phyloP scores from a whole-genome alignment of 345 rosid genomes.

The Eucalyptus decipiens region DNA sequence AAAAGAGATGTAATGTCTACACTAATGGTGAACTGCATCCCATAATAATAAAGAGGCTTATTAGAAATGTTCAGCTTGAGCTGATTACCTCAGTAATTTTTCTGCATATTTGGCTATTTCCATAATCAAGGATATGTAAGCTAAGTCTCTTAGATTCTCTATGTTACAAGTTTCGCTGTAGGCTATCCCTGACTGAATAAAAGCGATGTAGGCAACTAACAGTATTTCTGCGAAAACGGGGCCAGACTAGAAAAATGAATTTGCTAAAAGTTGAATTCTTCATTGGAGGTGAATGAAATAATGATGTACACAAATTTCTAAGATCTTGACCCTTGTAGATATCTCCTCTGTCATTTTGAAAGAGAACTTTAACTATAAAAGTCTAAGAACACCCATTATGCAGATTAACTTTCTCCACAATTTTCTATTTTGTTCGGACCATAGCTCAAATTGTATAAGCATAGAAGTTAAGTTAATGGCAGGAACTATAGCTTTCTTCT shows the following conservation, averaged over 20 bases:
- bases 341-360: neutral
- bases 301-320: neutral
- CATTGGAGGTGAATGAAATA: neutral
- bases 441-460: neutral
- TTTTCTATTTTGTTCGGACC: neutral
- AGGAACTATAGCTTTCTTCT: neutral
- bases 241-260: neutral
- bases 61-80: neutral
- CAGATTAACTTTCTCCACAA: neutral
- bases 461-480: neutral
- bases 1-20: neutral
- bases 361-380: neutral
- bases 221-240: neutral
- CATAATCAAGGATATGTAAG: neutral
- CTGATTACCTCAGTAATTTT: neutral
- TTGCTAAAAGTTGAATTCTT: neutral
- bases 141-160: neutral
- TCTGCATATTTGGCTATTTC: neutral
- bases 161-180: neutral
- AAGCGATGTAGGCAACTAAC: neutral
- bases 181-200: neutral
- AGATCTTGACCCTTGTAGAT: neutral
- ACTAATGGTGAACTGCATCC: neutral
- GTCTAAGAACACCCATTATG: neutral
- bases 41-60: neutral